Conservation (phyloP, 257 asterid species). For the Anisodus acutangulus region DNA sequence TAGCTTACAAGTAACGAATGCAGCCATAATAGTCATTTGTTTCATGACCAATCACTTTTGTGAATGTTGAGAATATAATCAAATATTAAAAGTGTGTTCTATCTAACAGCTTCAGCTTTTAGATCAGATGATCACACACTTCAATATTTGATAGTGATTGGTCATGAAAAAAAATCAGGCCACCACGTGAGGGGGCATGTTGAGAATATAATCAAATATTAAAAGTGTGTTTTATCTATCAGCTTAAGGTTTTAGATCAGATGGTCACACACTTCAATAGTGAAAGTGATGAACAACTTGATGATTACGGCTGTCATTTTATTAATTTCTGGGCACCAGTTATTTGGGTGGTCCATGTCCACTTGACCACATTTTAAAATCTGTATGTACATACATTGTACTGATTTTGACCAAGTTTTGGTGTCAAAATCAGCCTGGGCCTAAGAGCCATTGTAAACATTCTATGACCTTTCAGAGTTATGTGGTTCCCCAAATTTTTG, state of each 20-base stretch:
- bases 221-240: too few relatives aligned
- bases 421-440: background rate
- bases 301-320: conserved; percentile 17
- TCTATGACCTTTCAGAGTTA: background rate
- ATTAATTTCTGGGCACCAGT: background rate
- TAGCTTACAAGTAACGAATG: background rate
- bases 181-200: too few relatives aligned
- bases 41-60: conserved; percentile 13
- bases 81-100: too few relatives aligned
- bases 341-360: conserved; percentile 20
- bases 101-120: too few relatives aligned
- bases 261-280: too few relatives aligned
- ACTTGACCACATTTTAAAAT: background rate
- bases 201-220: too few relatives aligned
- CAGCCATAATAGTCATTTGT: background rate
- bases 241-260: too few relatives aligned
- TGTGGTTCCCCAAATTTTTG: background rate
- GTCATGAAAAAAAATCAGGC: too few relatives aligned
- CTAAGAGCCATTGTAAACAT: background rate
- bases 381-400: background rate
- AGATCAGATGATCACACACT: too few relatives aligned
- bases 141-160: too few relatives aligned
- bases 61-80: too few relatives aligned
- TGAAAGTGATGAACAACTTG: conserved; percentile 19
- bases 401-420: background rate